phyloP scores from a whole-genome alignment of 345 rosid species.

The Nephelium lappaceum region DNA sequence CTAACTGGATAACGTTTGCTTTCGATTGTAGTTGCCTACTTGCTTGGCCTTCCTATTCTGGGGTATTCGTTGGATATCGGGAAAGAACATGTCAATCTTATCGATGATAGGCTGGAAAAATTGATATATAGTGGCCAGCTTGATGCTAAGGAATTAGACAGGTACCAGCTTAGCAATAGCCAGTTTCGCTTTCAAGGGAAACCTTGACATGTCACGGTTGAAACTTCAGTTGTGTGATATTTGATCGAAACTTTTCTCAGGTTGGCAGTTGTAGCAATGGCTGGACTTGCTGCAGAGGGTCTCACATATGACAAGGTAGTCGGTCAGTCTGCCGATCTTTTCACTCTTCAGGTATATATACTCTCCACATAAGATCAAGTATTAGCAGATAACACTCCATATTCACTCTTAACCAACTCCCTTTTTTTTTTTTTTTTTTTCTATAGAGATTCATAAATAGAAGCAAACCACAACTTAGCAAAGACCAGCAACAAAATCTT shows the following conservation, averaged over 20 bases:
- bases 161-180: conserved; percentile 40
- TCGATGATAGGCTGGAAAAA: conserved; percentile 75
- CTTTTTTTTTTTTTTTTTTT: background rate
- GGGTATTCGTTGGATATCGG: conserved; percentile 92
- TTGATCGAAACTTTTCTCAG: conserved; percentile 35
- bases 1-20: conserved; percentile 6
- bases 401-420: background rate
- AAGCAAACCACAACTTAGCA: conserved; percentile 77
- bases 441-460: conserved; percentile 80
- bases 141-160: conserved; percentile 81
- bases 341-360: conserved; percentile 78
- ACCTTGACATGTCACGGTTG: background rate
- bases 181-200: background rate
- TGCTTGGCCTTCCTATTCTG: conserved; percentile 86
- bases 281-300: conserved; percentile 96
- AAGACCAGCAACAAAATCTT: conserved; percentile 91
- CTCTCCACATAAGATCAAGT: background rate
- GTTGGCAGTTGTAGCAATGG: conserved; percentile 89
- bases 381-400: background rate
- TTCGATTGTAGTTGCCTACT: conserved; percentile 63
- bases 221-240: background rate
- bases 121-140: conserved; percentile 90
- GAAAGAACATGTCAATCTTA: conserved; percentile 91
- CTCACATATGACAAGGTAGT: conserved; percentile 86
- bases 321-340: conserved; percentile 97